Evolutionary conservation across 352 stramenopile species (phyloP).

Genomic region (Peronospora farinosa): DNA sequence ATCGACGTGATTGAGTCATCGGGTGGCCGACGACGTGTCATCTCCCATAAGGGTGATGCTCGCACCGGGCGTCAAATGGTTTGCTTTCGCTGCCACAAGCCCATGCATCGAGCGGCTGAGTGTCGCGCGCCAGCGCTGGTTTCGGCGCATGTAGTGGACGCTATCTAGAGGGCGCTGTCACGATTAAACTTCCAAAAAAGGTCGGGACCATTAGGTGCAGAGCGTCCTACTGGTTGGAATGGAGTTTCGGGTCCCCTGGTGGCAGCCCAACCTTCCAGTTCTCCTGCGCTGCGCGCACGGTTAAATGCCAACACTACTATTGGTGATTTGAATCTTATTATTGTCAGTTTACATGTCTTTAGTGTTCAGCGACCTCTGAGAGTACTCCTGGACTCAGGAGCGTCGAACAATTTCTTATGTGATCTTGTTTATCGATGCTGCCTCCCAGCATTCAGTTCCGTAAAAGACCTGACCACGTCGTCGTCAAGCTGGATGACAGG

Average conservation of each 20-base stretch:
- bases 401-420: constrained; percentile 11
- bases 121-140: no score
- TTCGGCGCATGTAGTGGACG: neutral
- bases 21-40: no score
- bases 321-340: constrained; percentile 6
- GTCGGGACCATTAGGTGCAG: neutral
- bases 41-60: no score
- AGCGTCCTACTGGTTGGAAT: no score
- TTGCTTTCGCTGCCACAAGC: no score
- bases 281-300: no score
- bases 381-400: constrained; percentile 14
- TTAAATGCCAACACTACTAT: constrained; percentile 12
- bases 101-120: no score
- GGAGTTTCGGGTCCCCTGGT: no score
- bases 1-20: no score
- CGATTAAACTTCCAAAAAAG: neutral
- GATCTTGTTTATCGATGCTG: constrained; percentile 5
- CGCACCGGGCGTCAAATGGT: no score
- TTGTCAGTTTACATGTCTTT: constrained; percentile 1
- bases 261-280: no score
- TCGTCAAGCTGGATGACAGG: constrained; percentile 13
- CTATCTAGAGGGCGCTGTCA: neutral
- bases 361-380: constrained; percentile 6
- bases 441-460: neutral
- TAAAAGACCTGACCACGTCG: constrained; percentile 1